Conservation (phyloP, 371 early-diverging fungal species). For the Chytridiales sp. region DNA sequence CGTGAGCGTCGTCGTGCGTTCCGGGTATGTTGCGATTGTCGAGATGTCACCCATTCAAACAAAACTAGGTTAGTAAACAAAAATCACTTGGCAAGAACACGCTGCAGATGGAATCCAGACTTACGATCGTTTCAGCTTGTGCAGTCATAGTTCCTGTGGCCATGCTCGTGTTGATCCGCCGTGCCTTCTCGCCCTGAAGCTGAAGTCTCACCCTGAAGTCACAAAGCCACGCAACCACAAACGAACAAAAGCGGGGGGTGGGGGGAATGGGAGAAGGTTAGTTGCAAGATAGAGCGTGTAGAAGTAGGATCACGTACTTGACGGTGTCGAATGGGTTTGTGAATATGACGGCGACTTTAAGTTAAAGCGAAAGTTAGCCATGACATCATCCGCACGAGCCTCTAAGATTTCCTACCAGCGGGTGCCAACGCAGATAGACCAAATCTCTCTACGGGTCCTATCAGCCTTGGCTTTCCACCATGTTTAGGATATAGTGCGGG, state of each 20-base stretch:
- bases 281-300: too few relatives aligned
- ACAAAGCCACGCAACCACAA: neutral
- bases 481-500: conserved; percentile 42
- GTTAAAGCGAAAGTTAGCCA: neutral
- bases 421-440: conserved; percentile 57
- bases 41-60: neutral
- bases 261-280: neutral
- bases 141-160: conserved; percentile 3
- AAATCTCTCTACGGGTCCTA: conserved; percentile 51
- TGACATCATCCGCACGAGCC: neutral
- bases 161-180: conserved; percentile 18
- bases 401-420: conserved; percentile 33
- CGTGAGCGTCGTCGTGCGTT: neutral
- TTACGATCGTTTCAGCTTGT: conserved; percentile 15
- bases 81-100: neutral
- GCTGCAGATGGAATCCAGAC: neutral
- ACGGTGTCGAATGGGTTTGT: conserved; percentile 70
- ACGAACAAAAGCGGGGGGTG: neutral
- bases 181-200: conserved; percentile 56
- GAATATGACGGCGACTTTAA: conserved; percentile 60
- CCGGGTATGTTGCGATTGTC: neutral
- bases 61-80: neutral
- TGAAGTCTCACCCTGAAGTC: conserved; percentile 58
- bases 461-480: conserved; percentile 32
- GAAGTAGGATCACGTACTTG: conserved; percentile 31